Percentiles rank a stretch among this genome's conserved stretches.
Evolutionary conservation across 1,139 yeast species (phyloP).

Genomic region (Scheffersomyces stambukii): DNA sequence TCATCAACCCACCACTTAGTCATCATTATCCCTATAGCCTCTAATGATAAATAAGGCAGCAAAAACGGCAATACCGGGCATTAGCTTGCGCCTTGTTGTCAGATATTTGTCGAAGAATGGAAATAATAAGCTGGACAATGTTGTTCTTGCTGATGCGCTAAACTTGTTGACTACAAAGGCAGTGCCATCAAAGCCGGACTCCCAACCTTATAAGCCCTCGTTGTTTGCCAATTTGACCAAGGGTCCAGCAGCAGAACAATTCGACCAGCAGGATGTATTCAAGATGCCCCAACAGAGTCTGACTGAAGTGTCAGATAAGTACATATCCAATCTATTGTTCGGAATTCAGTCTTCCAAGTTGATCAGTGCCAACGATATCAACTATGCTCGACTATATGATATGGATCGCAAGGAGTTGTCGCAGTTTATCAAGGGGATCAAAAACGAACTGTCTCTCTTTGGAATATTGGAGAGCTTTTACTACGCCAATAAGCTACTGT

Average conservation of each 20-base stretch:
- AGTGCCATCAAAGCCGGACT: conserved; percentile 7
- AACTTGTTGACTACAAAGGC: too few species aligned
- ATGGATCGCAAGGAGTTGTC: conserved; percentile 18
- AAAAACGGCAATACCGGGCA: conserved; percentile 1
- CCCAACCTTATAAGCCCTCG: conserved; percentile 29
- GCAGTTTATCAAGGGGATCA: conserved; percentile 18
- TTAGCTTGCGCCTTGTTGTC: conserved; percentile 4
- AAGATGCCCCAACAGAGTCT: conserved; percentile 1
- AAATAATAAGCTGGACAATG: conserved; percentile 12
- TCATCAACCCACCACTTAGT: too few species aligned
- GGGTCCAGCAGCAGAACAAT: conserved; percentile 31
- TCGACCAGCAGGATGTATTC: conserved; percentile 5
- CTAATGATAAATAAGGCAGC: too few species aligned
- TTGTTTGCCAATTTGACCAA: conserved; percentile 27
- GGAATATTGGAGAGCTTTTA: conserved; percentile 24
- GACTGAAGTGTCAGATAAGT: conserved; percentile 10
- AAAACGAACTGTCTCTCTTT: conserved; percentile 21
- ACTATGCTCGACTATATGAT: conserved; percentile 10
- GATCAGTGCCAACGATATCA: conserved; percentile 8
- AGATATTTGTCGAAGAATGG: conserved; percentile 9
- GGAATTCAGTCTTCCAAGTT: conserved; percentile 17
- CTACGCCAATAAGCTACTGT: conserved; percentile 23
- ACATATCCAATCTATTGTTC: conserved; percentile 17
- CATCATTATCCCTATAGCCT: too few species aligned
- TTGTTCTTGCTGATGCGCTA: conserved; percentile 35